phyloP scores from a whole-genome alignment of 78 protist genomes.

The Polysphondylium violaceum region DNA sequence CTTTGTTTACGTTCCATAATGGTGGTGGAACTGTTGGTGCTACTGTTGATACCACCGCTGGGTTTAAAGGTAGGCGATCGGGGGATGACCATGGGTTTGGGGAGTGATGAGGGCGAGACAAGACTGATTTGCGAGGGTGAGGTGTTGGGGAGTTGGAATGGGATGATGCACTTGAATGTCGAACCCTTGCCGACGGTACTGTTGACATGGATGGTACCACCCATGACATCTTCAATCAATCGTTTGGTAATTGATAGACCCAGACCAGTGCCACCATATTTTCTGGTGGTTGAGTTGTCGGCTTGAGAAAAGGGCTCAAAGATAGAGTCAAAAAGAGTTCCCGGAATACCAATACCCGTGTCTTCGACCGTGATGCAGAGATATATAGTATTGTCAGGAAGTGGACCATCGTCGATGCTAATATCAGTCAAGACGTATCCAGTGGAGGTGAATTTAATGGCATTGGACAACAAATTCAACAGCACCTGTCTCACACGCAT shows the following conservation, averaged over 20 bases:
- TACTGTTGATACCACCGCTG: no score
- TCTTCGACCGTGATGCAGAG: conserved; percentile 63
- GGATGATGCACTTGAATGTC: conserved; percentile 55
- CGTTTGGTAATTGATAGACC: conserved; percentile 77
- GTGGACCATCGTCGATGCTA: conserved; percentile 7
- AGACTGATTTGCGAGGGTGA: conserved; percentile 50
- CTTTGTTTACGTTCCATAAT: conserved; percentile 5
- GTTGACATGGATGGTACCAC: conserved; percentile 73
- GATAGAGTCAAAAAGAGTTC: conserved; percentile 46
- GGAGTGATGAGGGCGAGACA: conserved; percentile 57
- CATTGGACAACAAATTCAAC: conserved; percentile 69
- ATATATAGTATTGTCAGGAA: conserved; percentile 9
- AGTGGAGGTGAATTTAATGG: conserved; percentile 71
- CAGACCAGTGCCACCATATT: conserved; percentile 83
- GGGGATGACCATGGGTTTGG: conserved; percentile 12
- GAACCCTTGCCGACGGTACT: conserved; percentile 59
- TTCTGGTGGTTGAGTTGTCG: conserved; percentile 73
- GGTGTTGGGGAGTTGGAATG: conserved; percentile 18
- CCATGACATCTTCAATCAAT: conserved; percentile 76
- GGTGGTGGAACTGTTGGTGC: neutral
- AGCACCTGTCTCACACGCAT: conserved; percentile 71
- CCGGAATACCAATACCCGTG: conserved; percentile 71
- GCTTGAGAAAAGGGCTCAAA: conserved; percentile 71
- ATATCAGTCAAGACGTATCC: conserved; percentile 56
- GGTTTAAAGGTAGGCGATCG: no score